These are phyloP conservation scores for Boletus edulis DNA, from an alignment of 768 basidiomycete species.

Conservation along the genomic window DNA sequence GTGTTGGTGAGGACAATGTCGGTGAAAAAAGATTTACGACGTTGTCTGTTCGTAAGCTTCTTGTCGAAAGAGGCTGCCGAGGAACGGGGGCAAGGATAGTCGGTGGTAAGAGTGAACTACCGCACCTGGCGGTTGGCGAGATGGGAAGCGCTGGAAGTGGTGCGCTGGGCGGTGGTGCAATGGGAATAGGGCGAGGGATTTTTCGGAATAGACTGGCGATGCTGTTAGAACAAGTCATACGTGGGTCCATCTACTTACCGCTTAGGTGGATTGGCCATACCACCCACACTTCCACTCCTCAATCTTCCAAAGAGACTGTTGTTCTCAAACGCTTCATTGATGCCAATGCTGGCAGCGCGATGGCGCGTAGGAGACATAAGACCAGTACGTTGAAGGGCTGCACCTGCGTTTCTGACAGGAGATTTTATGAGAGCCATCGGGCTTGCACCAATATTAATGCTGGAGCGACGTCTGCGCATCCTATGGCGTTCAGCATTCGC, in stretches of 20 bases:
- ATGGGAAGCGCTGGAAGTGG: constrained; percentile 30
- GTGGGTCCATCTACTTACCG: constrained; percentile 28
- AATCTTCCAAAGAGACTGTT: constrained; percentile 50
- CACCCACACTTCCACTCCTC: constrained; percentile 50
- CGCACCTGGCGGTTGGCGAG: constrained; percentile 19
- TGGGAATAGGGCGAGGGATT: constrained; percentile 30
- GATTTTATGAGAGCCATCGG: constrained; percentile 61
- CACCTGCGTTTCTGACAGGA: constrained; percentile 48
- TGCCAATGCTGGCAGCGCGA: constrained; percentile 45
- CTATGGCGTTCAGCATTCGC: constrained; percentile 35
- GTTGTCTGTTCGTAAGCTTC: constrained; percentile 1
- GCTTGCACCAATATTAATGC: constrained; percentile 51
- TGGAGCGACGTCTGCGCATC: constrained; percentile 62
- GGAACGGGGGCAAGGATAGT: constrained; percentile 13
- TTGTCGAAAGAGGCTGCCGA: constrained; percentile 19
- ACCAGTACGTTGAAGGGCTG: constrained; percentile 49
- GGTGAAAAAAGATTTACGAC: not conserved
- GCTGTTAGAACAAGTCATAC: not conserved
- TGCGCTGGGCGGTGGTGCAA: constrained; percentile 26
- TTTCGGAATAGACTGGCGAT: constrained; percentile 39
- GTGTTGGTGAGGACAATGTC: not conserved
- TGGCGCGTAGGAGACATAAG: constrained; percentile 38
- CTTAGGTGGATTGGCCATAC: constrained; percentile 30
- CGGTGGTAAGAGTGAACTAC: constrained; percentile 17
- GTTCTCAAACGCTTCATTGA: constrained; percentile 32